phyloP scores from a whole-genome alignment of 441 rosid species.

The Populus tomentosa region DNA sequence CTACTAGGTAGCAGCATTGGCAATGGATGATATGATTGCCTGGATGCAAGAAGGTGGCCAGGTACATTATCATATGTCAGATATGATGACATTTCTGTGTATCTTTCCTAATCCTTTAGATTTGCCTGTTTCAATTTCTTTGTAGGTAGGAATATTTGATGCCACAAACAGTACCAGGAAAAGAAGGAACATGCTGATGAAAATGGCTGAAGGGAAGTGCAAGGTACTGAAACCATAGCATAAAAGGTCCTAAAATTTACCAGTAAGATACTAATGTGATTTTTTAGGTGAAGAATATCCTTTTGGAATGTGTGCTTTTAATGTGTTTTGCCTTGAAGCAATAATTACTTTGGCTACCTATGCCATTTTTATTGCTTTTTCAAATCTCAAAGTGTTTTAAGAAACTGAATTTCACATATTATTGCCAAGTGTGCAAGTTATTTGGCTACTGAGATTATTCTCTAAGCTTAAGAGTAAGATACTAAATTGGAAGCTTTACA shows the following conservation, averaged over 20 bases:
- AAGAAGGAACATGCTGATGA: conserved; percentile 97
- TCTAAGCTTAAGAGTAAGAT: neutral
- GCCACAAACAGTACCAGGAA: conserved; percentile 87
- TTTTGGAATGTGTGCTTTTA: neutral
- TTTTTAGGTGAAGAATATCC: conserved; percentile 1
- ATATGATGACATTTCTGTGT: conserved; percentile 7
- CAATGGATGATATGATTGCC: conserved; percentile 99
- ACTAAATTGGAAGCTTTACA: neutral
- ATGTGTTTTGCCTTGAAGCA: neutral
- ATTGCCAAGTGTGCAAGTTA: neutral
- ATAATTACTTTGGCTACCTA: neutral
- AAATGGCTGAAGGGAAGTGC: conserved; percentile 99
- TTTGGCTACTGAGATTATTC: neutral
- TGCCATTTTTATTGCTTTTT: neutral
- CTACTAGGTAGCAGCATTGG: conserved; percentile 99
- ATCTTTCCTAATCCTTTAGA: conserved; percentile 23
- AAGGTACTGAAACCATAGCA: conserved; percentile 50
- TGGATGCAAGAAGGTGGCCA: conserved; percentile 99
- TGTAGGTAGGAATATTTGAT: conserved; percentile 96
- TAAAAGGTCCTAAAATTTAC: neutral
- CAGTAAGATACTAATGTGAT: neutral
- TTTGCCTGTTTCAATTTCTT: conserved; percentile 18
- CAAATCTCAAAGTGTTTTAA: neutral
- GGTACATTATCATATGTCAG: conserved; percentile 45
- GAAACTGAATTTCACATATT: neutral